Conservation (phyloP, 495 filamentous ascomycete species). For the Penicillium longicatenatum region DNA sequence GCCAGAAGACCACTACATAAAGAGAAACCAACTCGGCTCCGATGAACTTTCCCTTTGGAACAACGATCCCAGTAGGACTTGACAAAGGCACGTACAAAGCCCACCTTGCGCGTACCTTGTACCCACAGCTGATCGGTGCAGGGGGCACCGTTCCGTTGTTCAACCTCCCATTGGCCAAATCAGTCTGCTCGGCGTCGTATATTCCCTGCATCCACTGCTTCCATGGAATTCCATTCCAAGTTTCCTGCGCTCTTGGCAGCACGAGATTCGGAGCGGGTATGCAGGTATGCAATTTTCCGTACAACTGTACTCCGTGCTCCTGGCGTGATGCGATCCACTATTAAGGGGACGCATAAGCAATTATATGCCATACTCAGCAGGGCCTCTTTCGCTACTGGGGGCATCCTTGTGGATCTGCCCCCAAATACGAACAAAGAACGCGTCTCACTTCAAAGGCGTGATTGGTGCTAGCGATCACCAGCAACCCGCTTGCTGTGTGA, state of each 20-base stretch:
- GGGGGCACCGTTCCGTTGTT: neutral
- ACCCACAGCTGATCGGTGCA: neutral
- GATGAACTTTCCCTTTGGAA: neutral
- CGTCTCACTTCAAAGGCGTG: no score
- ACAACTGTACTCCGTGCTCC: neutral
- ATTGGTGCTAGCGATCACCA: neutral
- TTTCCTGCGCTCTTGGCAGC: neutral
- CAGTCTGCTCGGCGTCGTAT: neutral
- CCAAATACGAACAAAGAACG: no score
- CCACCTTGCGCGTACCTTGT: neutral
- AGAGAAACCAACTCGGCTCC: neutral
- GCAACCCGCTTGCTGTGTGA: neutral
- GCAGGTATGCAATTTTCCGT: neutral
- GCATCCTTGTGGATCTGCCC: no score
- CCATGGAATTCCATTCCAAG: neutral
- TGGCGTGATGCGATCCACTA: neutral
- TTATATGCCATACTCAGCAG: no score
- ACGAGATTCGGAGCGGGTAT: neutral
- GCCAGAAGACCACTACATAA: neutral
- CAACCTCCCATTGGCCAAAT: neutral
- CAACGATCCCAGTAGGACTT: neutral
- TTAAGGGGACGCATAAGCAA: neutral
- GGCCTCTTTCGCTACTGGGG: no score
- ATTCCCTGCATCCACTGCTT: neutral
- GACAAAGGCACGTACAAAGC: neutral